Evolutionary conservation across 2,329 filamentous ascomycete species (phyloP), one percentile per base, ranked within the genome.

Genomic region (Achaetomium macrosporum): DNA sequence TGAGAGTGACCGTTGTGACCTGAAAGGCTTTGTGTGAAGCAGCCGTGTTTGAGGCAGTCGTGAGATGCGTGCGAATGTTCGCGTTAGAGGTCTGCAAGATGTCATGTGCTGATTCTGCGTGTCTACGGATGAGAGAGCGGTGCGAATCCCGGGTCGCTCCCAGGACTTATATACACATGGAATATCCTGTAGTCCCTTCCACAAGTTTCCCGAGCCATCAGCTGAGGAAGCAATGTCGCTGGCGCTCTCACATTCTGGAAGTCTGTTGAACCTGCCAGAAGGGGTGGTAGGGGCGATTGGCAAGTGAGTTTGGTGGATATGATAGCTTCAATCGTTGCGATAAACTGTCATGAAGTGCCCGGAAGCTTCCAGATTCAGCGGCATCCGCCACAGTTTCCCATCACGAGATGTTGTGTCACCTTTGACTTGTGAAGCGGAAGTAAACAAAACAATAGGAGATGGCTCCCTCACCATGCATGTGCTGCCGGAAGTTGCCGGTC

Each of bases 1-100:
- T 67, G 59, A 65, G 56, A 59, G 54, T 62, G 57, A 12, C 31
- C 30, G 55, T 10, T 60, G 55, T 63, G 57, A 39, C 65, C 52
- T 45, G 54, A 40, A 53, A 63, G 48, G 17, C 11, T 35, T 41
- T 31, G 25, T 25, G 25, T 25, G 25, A 25, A 25, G 25, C 7
- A 7, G 7, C 7, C 25, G 4, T 25, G 25, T 25, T 5, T 40
- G 33, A 16, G 33, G 20, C 2, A 40, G 19, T 31, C 19, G 13
- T 29, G 33, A 35, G 13, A 35, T n/a, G 9, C 10, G 17, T n/a
- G 20, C 17, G n/a, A 31, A 11, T 42, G 37, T 30, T 37, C 16
- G 42, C 19, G 29, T 8, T 13, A 41, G 29, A 33, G 13, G 25
- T 33, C 15, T 42, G 44, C 16, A 13, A 35, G 35, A 25, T 46